A percentile compares a stretch with the other conserved stretches of the same genome.
phyloP scores from a whole-genome alignment of 495 filamentous ascomycete species.

The Coniosporium apollinis region DNA sequence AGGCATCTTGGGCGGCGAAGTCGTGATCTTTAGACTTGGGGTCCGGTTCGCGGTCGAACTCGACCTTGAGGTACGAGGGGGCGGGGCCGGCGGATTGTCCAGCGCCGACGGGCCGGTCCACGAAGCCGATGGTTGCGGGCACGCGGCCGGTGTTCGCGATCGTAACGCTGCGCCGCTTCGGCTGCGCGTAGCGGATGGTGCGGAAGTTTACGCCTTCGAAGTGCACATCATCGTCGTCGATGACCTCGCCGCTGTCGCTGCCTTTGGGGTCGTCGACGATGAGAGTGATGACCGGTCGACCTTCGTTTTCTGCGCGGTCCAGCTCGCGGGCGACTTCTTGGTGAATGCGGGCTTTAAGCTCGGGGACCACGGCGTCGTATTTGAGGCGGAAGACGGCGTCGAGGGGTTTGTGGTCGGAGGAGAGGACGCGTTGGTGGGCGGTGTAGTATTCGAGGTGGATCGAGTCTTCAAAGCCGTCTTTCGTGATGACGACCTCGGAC shows the following conservation, averaged over 20 bases:
- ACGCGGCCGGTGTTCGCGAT: slow-evolving; percentile 84
- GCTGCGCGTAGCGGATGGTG: slow-evolving; percentile 46
- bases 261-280: slow-evolving; percentile 47
- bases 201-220: slow-evolving; percentile 60
- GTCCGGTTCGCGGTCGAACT: slow-evolving; percentile 35
- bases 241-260: slow-evolving; percentile 13
- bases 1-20: slow-evolving; percentile 10
- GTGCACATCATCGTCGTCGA: slow-evolving; percentile 8
- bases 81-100: slow-evolving; percentile 26
- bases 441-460: slow-evolving; percentile 62
- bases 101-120: slow-evolving; percentile 41
- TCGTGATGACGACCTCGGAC: slow-evolving; percentile 29
- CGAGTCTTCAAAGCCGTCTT: slow-evolving; percentile 41
- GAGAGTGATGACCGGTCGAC: slow-evolving; percentile 66
- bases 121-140: slow-evolving; percentile 55
- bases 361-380: slow-evolving; percentile 70
- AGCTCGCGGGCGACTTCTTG: slow-evolving; percentile 76
- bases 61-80: slow-evolving; percentile 51
- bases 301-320: slow-evolving; percentile 86
- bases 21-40: slow-evolving; percentile 22
- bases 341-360: slow-evolving; percentile 66
- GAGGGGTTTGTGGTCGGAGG: slow-evolving; percentile 92
- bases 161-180: slow-evolving; percentile 48
- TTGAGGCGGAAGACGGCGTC: slow-evolving; percentile 61
- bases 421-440: slow-evolving; percentile 72